A percentile compares a stretch with the other conserved stretches of the same genome.
Evolutionary conservation across 23 red algal species (phyloP).

Genomic region (Porphyridium purpureum): DNA sequence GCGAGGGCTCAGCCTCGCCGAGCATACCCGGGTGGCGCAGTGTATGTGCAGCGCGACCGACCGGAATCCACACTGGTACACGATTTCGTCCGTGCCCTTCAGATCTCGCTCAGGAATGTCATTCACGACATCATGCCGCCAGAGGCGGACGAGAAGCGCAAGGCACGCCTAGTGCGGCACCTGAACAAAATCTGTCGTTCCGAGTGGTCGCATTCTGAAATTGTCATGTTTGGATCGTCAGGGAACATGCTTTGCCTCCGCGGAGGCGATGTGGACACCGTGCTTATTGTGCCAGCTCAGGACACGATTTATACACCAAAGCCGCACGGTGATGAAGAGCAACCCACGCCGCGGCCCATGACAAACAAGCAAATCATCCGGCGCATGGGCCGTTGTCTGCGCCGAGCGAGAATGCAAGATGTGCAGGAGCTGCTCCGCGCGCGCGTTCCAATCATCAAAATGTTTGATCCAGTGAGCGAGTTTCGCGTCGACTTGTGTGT

Average conservation of each 20-base stretch:
- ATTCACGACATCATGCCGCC: background rate
- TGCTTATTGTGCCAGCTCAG: slow-evolving; percentile 32
- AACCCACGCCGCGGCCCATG: background rate
- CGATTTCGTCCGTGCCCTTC: no score
- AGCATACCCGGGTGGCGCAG: no score
- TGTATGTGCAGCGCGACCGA: no score
- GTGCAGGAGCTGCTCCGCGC: slow-evolving; percentile 56
- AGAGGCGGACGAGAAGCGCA: background rate
- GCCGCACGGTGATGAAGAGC: slow-evolving; percentile 11
- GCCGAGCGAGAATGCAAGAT: slow-evolving; percentile 35
- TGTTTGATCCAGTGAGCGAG: slow-evolving; percentile 51
- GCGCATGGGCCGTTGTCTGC: slow-evolving; percentile 25
- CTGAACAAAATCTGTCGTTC: background rate
- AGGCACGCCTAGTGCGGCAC: background rate
- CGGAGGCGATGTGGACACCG: slow-evolving; percentile 64
- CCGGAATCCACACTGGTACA: no score
- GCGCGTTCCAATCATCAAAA: slow-evolving; percentile 87
- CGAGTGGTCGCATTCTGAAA: background rate
- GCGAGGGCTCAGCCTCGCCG: no score
- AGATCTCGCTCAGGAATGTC: slow-evolving; percentile 1
- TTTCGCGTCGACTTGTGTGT: slow-evolving; percentile 84
- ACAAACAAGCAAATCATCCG: slow-evolving; percentile 11
- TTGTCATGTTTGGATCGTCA: slow-evolving; percentile 59
- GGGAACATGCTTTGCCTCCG: slow-evolving; percentile 59
- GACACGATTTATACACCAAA: no score